phyloP scores from a whole-genome alignment of 1,284 basidiomycete species.

The Heterobasidion parviporum region DNA sequence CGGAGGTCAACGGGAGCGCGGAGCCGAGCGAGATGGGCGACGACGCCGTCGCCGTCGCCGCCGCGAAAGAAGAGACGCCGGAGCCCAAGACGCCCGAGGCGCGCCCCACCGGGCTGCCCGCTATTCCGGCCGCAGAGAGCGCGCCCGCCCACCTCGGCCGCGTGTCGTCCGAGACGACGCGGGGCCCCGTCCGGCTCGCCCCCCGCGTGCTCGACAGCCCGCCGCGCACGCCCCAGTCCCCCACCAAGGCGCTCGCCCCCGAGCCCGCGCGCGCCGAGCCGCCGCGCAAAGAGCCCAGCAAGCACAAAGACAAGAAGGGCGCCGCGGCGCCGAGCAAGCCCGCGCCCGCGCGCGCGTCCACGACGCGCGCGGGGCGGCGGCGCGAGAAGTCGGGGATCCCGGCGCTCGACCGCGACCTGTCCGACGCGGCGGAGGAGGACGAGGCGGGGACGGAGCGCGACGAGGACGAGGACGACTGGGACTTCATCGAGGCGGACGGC shows the following conservation, averaged over 20 bases:
- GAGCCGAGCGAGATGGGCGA: slow-evolving; percentile 9
- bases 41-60: slow-evolving; percentile 11
- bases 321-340: slow-evolving; percentile 69
- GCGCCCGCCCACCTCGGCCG: neutral
- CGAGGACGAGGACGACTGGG: slow-evolving; percentile 77
- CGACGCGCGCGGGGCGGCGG: slow-evolving; percentile 19
- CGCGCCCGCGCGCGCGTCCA: slow-evolving; percentile 29
- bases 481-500: slow-evolving; percentile 65
- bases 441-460: slow-evolving; percentile 40
- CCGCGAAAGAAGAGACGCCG: slow-evolving; percentile 25
- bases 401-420: slow-evolving; percentile 63
- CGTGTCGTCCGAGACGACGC: neutral
- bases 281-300: slow-evolving; percentile 18
- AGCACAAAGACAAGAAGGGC: slow-evolving; percentile 55
- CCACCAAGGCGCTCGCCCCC: neutral
- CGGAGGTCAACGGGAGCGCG: neutral
- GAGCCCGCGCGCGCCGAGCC: slow-evolving; percentile 11
- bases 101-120: slow-evolving; percentile 37
- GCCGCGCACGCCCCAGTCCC: slow-evolving; percentile 1
- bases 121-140: slow-evolving; percentile 14
- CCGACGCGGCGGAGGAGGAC: slow-evolving; percentile 50
- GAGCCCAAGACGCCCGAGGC: slow-evolving; percentile 75
- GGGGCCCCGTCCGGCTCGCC: neutral
- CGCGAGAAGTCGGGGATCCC: slow-evolving; percentile 73
- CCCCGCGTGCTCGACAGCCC: neutral